Evolutionary conservation across 495 filamentous ascomycete genomes (phyloP), one percentile per base, ranked within the genome.

Genomic region (Hypoxylon intermedium): DNA sequence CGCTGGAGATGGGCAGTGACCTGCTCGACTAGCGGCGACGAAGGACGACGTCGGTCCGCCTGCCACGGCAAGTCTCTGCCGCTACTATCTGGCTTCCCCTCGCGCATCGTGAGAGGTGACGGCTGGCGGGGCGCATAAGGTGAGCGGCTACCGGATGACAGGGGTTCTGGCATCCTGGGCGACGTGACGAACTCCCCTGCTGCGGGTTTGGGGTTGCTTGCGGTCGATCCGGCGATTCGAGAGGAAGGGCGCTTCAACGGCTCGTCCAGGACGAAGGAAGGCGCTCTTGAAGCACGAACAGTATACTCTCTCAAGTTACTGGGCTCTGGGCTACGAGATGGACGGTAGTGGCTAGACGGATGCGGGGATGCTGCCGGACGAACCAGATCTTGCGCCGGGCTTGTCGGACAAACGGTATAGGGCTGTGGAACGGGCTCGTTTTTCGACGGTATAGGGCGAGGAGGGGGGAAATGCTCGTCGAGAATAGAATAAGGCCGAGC

Each of bases 191-290:
- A 11, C 2, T 33, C 31, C 1, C 20, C 15, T n/a, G 7, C 48
- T 37, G 48, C 21, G 36, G 48, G 16, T 19, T 30, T 46, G 21
- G 53, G 30, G 15, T 43, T 64, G 5, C 19, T 46, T 43, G 47
- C 31, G n/a, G 43, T 41, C 3, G 48, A 33, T 3, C 21, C 26
- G 12, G 31, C 23, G 31, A 48, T 16, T 23, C 52, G 47, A 2
- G 67, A 71, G 3, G 67, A 70, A 13, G 67, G 73, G 1, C 71
- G 65, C 5, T 48, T 60, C 5, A 74, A 50, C 1, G 74, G 66
- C 46, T 76, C 67, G 6, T 64, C 45, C 36, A 50, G 54, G 13
- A 74, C 53, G 36, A 67, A 72, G 0, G 72, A 71, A 1, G 50
- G 52, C 0, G 65, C 60, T 9, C 57, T 62, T 18, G 63, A 31